Evolutionary conservation across 1,284 basidiomycete genomes (phyloP), one percentile per base, ranked within the genome.

Genomic region (Polyporus tsugae): DNA sequence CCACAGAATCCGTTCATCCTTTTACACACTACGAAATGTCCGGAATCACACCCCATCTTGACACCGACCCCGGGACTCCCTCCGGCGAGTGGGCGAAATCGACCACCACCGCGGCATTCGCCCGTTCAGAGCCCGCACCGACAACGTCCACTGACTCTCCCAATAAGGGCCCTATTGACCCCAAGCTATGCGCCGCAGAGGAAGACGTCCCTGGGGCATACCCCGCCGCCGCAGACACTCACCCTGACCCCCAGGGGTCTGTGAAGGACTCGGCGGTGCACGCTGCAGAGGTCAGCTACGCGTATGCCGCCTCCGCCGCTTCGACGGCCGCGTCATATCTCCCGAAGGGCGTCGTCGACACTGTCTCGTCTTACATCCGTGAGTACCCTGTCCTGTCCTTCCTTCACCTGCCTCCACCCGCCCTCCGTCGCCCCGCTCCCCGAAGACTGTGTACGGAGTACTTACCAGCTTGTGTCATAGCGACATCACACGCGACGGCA

Each of bases 351-450:
- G 74, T 79, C 36, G 68, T 74, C 13, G 76, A 76, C 64, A 72
- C 74, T 25, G 71, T 78, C n/a, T 69, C 75, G 2, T 70, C 73
- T 1, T 78, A 78, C 53, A 72, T 80, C 1, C 75, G 79, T 79
- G 57, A 68, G 78, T 75, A 4, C 2, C 22, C 13, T 60, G n/a
- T 1, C 22, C 29, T 33, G 5, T 3, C 44, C 35, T 7, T 39
- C 5, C 39, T 35, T 13, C 60, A 15, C 22, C 2, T n/a, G 1
- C 36, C 2, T 29, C 17, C 22, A 7, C n/a, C 9, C 49, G 6
- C 4, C 41, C 2, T n/a, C 2, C 38, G 2, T 33, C 19, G 35
- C 46, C 22, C 46, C 4, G 6, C 11, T 49, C 22, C 46, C 10
- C 22, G 3, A 22, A n/a, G 4, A 0, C 1, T 42, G 1, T 2